These are phyloP conservation scores for Aspergillus hancockii DNA, from an alignment of 495 filamentous ascomycete species.

Conservation along the genomic window DNA sequence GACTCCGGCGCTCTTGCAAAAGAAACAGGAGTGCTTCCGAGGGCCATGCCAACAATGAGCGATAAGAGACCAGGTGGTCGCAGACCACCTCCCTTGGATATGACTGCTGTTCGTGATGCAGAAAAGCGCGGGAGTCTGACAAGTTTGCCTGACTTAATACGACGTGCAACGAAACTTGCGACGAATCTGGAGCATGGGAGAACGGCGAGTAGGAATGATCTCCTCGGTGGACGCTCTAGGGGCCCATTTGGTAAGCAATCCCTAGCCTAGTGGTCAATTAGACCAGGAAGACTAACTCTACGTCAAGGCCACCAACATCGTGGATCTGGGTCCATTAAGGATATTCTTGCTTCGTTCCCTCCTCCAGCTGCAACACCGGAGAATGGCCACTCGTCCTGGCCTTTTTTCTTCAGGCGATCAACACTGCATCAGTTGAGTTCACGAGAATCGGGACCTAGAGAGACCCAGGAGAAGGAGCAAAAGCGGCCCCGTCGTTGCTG, in stretches of 20 bases:
- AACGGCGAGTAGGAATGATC: conserved; percentile 70
- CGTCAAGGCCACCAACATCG: conserved; percentile 30
- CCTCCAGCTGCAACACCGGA: conserved; percentile 69
- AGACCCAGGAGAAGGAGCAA: conserved; percentile 17
- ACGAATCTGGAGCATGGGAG: conserved; percentile 84
- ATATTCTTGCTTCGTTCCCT: conserved; percentile 91
- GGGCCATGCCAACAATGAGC: conserved; percentile 43
- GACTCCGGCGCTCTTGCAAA: conserved; percentile 25
- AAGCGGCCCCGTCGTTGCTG: conserved; percentile 56
- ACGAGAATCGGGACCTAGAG: conserved; percentile 26
- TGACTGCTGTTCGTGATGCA: conserved; percentile 75
- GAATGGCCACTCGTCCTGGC: conserved; percentile 43
- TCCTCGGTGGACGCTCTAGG: conserved; percentile 33
- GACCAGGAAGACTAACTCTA: conserved; percentile 1
- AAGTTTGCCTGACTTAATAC: conserved; percentile 87
- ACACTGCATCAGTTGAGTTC: conserved; percentile 38
- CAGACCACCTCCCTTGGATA: conserved; percentile 73
- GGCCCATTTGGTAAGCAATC: conserved; percentile 28
- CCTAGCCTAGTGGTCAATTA: not conserved
- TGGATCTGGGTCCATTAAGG: conserved; percentile 71
- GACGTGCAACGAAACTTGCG: conserved; percentile 82
- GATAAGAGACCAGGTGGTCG: conserved; percentile 46
- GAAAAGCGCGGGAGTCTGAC: conserved; percentile 85
- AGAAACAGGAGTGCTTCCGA: conserved; percentile 35
- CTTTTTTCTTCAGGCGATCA: conserved; percentile 39